Evolutionary conservation across 257 asterid genomes (phyloP).

Genomic region (Gentiana macrophylla): DNA sequence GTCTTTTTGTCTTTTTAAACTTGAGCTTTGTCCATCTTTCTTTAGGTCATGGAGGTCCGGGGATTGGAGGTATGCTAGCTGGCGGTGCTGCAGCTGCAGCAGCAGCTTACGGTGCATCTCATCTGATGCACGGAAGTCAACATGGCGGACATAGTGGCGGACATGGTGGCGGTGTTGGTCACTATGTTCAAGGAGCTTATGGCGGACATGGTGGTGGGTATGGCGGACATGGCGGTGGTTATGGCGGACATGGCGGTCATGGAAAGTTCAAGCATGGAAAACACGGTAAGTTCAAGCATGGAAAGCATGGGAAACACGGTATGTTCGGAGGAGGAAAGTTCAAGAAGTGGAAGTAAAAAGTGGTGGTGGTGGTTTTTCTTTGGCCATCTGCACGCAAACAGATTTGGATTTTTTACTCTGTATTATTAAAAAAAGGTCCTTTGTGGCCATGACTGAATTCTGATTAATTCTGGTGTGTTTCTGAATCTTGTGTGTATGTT

Average conservation of each 20-base stretch:
- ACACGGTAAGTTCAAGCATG: constrained; percentile 42
- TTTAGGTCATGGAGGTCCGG: constrained; percentile 10
- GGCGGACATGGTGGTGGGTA: too few species aligned
- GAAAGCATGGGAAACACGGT: constrained; percentile 46
- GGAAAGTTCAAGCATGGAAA: constrained; percentile 47
- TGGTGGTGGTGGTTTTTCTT: too few species aligned
- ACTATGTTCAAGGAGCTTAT: constrained; percentile 1
- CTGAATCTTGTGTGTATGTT: too few species aligned
- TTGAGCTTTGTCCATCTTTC: too few species aligned
- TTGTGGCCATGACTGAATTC: too few species aligned
- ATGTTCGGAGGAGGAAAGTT: constrained; percentile 43
- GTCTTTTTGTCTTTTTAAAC: too few species aligned
- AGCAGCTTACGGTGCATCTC: constrained; percentile 61
- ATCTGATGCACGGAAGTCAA: constrained; percentile 19
- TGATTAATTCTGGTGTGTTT: too few species aligned
- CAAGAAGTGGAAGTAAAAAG: constrained; percentile 85
- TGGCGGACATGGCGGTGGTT: constrained; percentile 11
- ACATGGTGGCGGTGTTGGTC: constrained; percentile 13
- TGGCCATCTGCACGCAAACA: too few species aligned
- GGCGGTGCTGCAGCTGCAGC: constrained; percentile 94
- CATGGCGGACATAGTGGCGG: not conserved
- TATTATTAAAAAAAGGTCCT: too few species aligned
- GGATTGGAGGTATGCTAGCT: constrained; percentile 47
- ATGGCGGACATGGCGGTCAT: constrained; percentile 32
- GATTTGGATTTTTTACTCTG: too few species aligned